Evolutionary conservation across 1,284 basidiomycete genomes (phyloP), one percentile per base, ranked within the genome.

Genomic region (Trametes sp.): DNA sequence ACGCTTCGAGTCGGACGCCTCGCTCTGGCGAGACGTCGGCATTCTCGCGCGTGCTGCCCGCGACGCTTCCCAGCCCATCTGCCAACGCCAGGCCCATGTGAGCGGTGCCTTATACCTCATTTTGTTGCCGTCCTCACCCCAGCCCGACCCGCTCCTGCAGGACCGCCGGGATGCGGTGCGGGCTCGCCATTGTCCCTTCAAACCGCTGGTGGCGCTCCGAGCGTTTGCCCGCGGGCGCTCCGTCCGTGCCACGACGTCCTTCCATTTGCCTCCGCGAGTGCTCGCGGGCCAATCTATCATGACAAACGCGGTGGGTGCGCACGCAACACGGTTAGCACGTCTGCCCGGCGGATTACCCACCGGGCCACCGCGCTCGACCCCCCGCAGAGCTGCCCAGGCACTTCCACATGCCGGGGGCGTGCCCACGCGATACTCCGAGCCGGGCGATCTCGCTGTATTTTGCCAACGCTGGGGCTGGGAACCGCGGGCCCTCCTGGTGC

Each of bases 201-300:
- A n/a, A 28, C 33, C 26, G 52, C 16, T 49, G 52, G 59, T 54
- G 52, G 59, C 46, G 59, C 51, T 50, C 59, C 38, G 52, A 54
- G 59, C 59, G 52, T 49, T 36, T 48, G 26, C 11, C 33, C 36
- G 26, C 52, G 52, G 59, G 59, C 59, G 59, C 59, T 60, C 59
- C 59, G 59, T 60, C 52, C 52, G 26, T 46, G 42, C 38, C 50
- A 52, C 26, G 57, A 44, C 50, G 51, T 53, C 35, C 59, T 60
- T 60, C 59, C 59, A 60, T 60, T 59, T 59, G 45, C 58, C 24
- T 49, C 59, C 45, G 52, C 59, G 38, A 54, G 51, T 49, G 59
- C 53, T 54, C 52, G 59, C 46, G 53, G 59, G 52, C 36, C 59
- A 60, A 60, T 60, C 59, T 60, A 50, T 60, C 59, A 60, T 24